A percentile compares a stretch with the other conserved stretches of the same genome.
phyloP scores from a whole-genome alignment of 495 filamentous ascomycete genomes.

The Aspergillus steynii region DNA sequence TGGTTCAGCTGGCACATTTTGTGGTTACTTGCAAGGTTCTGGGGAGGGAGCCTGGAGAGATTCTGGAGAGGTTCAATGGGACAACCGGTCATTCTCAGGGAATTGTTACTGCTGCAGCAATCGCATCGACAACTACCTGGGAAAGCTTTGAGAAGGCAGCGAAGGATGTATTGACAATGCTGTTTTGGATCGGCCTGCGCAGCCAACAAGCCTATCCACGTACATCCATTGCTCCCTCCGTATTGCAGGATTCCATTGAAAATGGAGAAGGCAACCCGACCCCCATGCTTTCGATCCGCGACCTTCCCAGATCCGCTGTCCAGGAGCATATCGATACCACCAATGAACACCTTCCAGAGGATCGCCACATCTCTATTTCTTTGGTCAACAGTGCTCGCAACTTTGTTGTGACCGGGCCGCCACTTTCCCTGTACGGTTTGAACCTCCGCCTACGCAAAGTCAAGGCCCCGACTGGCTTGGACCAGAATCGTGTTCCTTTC shows the following conservation, averaged over 20 bases:
- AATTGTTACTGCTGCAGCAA: conserved; percentile 89
- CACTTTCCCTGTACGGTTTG: conserved; percentile 91
- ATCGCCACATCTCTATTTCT: conserved; percentile 92
- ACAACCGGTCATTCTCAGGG: conserved; percentile 98
- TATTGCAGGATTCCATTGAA: conserved; percentile 91
- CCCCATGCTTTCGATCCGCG: conserved; percentile 96
- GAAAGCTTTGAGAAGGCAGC: conserved; percentile 79
- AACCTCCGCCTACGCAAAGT: conserved; percentile 93
- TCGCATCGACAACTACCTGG: conserved; percentile 85
- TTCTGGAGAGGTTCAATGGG: conserved; percentile 77
- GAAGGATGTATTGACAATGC: conserved; percentile 77
- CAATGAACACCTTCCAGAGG: conserved; percentile 89
- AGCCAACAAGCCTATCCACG: conserved; percentile 96
- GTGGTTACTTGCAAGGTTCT: conserved; percentile 87
- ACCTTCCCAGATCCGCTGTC: conserved; percentile 78
- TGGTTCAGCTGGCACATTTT: conserved; percentile 94
- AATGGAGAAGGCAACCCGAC: conserved; percentile 92
- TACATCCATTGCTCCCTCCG: conserved; percentile 87
- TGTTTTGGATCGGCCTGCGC: conserved; percentile 99
- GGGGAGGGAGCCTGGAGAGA: conserved; percentile 80
- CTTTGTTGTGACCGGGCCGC: conserved; percentile 94
- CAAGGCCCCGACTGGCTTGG: conserved; percentile 92
- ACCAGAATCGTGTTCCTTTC: conserved; percentile 92
- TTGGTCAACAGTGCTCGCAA: conserved; percentile 96
- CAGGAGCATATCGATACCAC: conserved; percentile 95